Conservation (phyloP, 2,329 filamentous ascomycete genomes). For the Talaromyces sp. region DNA sequence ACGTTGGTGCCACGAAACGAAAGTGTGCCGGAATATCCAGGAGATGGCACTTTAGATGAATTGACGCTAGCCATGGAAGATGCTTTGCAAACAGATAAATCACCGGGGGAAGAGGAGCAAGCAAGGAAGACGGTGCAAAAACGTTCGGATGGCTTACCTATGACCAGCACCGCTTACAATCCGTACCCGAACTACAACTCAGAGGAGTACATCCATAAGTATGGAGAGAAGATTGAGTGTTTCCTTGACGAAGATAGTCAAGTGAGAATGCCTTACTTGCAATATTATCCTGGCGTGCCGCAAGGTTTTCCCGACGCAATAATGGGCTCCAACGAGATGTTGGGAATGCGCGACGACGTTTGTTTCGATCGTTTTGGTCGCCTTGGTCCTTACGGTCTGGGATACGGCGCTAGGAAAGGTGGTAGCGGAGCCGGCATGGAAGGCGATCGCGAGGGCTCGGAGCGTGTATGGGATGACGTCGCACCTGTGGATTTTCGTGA, state of each 20-base stretch:
- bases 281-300: slow-evolving; percentile 73
- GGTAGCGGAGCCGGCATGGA: slow-evolving; percentile 82
- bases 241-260: slow-evolving; percentile 69
- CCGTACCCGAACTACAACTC: slow-evolving; percentile 66
- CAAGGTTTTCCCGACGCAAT: slow-evolving; percentile 79
- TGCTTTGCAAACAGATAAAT: slow-evolving; percentile 33
- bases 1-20: slow-evolving; percentile 63
- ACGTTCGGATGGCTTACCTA: slow-evolving; percentile 2
- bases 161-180: slow-evolving; percentile 55
- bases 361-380: slow-evolving; percentile 92
- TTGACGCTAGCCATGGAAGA: slow-evolving; percentile 8
- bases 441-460: slow-evolving; percentile 76
- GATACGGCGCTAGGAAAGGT: slow-evolving; percentile 74
- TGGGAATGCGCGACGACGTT: slow-evolving; percentile 76
- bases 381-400: slow-evolving; percentile 83
- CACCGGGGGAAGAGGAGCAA: slow-evolving; percentile 33
- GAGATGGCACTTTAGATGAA: slow-evolving; percentile 49
- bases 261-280: slow-evolving; percentile 63
- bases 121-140: slow-evolving; percentile 25
- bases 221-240: slow-evolving; percentile 66
- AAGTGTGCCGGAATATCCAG: slow-evolving; percentile 79
- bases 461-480: slow-evolving; percentile 69
- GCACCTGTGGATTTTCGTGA: slow-evolving; percentile 72
- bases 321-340: slow-evolving; percentile 78
- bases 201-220: slow-evolving; percentile 53